These are phyloP conservation scores for Meripilus lineatus DNA, from an alignment of 1,284 basidiomycete species.

Conservation along the genomic window DNA sequence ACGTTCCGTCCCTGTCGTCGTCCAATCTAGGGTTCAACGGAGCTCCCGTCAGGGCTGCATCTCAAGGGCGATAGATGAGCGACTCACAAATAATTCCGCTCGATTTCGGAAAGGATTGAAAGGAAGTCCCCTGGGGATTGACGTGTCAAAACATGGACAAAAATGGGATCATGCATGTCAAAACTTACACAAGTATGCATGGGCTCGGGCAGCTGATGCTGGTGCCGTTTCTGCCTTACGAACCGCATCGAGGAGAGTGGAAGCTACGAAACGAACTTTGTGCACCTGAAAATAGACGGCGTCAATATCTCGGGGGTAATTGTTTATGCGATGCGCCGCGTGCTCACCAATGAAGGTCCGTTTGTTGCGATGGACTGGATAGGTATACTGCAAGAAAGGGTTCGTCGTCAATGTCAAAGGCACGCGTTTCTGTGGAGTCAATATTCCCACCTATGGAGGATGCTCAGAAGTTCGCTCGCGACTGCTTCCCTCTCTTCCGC, in stretches of 20 bases:
- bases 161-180: slow-evolving; percentile 1
- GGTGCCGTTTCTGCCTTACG: slow-evolving; percentile 73
- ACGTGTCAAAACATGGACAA: slow-evolving; percentile 1
- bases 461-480: slow-evolving; percentile 76
- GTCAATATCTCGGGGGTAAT: slow-evolving; percentile 3
- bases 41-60: no score
- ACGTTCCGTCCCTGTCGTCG: slow-evolving; percentile 64
- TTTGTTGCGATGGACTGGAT: slow-evolving; percentile 90
- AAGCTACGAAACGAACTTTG: slow-evolving; percentile 87
- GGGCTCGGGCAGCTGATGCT: slow-evolving; percentile 70
- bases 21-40: slow-evolving; percentile 65
- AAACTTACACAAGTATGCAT: slow-evolving; percentile 70
- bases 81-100: slow-evolving; percentile 76
- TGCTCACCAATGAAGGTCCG: slow-evolving; percentile 66
- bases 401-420: slow-evolving; percentile 3
- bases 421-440: slow-evolving; percentile 15
- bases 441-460: slow-evolving; percentile 62
- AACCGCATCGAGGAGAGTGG: slow-evolving; percentile 82
- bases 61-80: slow-evolving; percentile 9
- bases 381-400: slow-evolving; percentile 56
- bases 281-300: slow-evolving; percentile 47
- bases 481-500: slow-evolving; percentile 71
- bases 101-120: slow-evolving; percentile 84
- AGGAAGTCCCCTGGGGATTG: slow-evolving; percentile 74
- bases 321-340: background rate